Evolutionary conservation across 768 basidiomycete species (phyloP), one percentile per base, ranked within the genome.

Genomic region (Lactarius sp.): DNA sequence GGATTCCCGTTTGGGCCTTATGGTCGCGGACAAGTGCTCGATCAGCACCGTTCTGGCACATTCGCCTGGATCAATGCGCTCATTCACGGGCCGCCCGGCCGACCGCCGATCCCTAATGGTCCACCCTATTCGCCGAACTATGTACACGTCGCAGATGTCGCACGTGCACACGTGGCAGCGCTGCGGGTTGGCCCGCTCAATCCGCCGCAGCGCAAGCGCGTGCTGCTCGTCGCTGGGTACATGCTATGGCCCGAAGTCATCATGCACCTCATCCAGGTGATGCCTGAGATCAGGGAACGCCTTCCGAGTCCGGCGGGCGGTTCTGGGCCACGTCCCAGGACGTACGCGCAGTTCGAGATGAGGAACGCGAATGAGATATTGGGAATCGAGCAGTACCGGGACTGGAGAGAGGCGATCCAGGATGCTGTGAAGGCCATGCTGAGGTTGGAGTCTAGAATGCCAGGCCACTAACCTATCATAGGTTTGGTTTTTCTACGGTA

Each of bases 31-130:
- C 64, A 65, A 54, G 49, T 54, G 8, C 34, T 41, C 42, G 49
- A 65, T 46, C 41, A 37, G 4, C 42, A 56, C 22, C 53, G 49
- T 16, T 5, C 18, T 31, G 64, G 64, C 27, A 60, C 64, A 5
- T 65, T 65, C 42, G 64, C 64, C 20, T 65, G 64, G 64, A 33
- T 65, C 34, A 51, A 53, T n/a, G 49, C 22, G 42, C 64, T 65
- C 31, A 22, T 65, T 27, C 33, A 65, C 50, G 64, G 64, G 0
- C 59, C 59, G 9, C 27, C 54, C 27, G 64, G 64, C 53, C 31
- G 64, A 10, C 53, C 64, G 9, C 37, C 51, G 49, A 56, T 46
- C 3, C 59, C 58, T 7, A 65, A 65, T 3, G 64, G 41, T 2
- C 54, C 54, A 1, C 64, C 64, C 4, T 65, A 60, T 14, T 65